Evolutionary conservation across 495 filamentous ascomycete genomes (phyloP), one percentile per base, ranked within the genome.

Genomic region (Hypoxylon lienhwacheense): DNA sequence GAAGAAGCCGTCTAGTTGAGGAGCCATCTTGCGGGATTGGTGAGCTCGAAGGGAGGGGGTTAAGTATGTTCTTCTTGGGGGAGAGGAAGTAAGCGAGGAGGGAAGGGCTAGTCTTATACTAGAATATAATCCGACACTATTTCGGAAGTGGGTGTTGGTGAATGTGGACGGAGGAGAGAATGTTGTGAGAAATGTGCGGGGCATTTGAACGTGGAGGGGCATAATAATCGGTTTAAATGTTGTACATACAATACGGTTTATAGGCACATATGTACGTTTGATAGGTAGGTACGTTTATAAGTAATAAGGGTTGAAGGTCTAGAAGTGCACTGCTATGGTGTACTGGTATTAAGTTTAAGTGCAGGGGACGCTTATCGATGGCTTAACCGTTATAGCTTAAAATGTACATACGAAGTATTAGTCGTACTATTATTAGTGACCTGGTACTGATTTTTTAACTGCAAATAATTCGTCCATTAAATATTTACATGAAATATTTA

Each of bases 1-100:
- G 75, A 92, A 95, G 71, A 86, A 95, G 50, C 81, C 78, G 65
- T 92, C 85, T 48, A 95, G 78, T 70, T 89, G 81, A 25, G 89
- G 89, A 17, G 89, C 88, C 89, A 95, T 95, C 66, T 81, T 88
- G 68, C 73, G 73, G 44, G 71, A 76, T 66, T 79, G 77, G 59
- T 81, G 78, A 21, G 70, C 64, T 60, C 74, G 72, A 55, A 73
- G 61, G 19, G 75, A 53, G 47, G 73, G 64, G 19, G 72, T 76
- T 2, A 81, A 71, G 53, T 80, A 79, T 2, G 70, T 60, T 43
- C 69, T 68, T 34, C 62, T 69, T 31, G 46, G 35, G 46, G 42
- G 8, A 11, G 43, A 40, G 26, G 26, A 35, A 29, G 35, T 17
- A 37, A 24, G 48, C 12, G 26, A 19, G 21, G 53, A 26, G 12